Evolutionary conservation across 2,329 filamentous ascomycete genomes (phyloP).

Genomic region (Geoglossum cookeanum): DNA sequence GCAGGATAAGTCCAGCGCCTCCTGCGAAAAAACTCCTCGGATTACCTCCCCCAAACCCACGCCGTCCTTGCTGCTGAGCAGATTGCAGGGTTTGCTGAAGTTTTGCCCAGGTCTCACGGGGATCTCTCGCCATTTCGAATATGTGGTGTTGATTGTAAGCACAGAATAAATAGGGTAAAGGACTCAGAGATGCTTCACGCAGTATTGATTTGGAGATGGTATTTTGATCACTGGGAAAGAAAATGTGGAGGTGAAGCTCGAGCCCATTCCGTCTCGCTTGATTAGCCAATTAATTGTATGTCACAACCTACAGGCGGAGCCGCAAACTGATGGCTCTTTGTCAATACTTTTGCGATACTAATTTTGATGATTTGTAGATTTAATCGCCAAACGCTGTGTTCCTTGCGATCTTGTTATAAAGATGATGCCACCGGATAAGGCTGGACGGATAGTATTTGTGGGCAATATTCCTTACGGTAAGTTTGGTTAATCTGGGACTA

Average conservation of each 20-base stretch:
- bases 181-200: background rate
- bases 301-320: background rate
- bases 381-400: conserved; percentile 26
- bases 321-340: background rate
- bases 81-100: conserved; percentile 40
- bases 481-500: conserved; percentile 7
- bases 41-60: conserved; percentile 29
- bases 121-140: conserved; percentile 29
- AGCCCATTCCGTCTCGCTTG: background rate
- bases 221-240: background rate
- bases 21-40: conserved; percentile 35
- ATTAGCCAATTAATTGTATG: background rate
- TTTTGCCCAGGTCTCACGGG: conserved; percentile 45
- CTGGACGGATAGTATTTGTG: conserved; percentile 64
- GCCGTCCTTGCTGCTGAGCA: conserved; percentile 28
- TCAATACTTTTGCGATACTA: background rate
- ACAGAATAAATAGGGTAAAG: background rate
- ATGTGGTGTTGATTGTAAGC: background rate
- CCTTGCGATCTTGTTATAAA: background rate
- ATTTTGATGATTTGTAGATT: conserved; percentile 25
- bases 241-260: conserved; percentile 6
- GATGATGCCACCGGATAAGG: conserved; percentile 52
- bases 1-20: conserved; percentile 31
- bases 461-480: conserved; percentile 71
- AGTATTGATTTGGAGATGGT: background rate